Percentiles rank a stretch among this genome's conserved stretches.
phyloP scores from a whole-genome alignment of 306 rosid species.

The Ormosia emarginata region DNA sequence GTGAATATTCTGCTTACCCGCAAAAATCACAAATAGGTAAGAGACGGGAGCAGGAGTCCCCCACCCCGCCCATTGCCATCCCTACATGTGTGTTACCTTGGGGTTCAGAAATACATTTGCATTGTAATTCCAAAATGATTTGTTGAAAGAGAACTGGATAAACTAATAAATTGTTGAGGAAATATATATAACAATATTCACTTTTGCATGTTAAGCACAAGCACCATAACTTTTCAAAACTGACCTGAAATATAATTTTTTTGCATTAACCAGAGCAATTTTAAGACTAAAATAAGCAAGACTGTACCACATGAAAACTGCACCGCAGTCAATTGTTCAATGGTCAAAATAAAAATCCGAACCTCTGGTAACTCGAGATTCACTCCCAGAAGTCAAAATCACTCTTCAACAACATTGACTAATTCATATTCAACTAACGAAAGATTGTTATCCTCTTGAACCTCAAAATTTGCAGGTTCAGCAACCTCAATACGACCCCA shows the following conservation, averaged over 20 bases:
- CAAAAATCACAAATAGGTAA: too few species aligned
- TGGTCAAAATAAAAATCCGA: conserved; percentile 34
- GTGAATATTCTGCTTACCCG: too few species aligned
- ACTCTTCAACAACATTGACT: conserved; percentile 70
- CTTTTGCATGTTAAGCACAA: conserved; percentile 1
- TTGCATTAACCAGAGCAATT: conserved; percentile 18
- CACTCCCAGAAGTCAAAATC: conserved; percentile 29
- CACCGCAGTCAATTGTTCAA: conserved; percentile 34
- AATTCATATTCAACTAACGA: conserved; percentile 83
- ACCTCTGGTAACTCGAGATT: conserved; percentile 28
- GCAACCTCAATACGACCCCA: conserved; percentile 84
- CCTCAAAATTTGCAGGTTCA: conserved; percentile 66
- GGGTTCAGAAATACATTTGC: neutral
- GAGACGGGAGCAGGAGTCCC: too few species aligned
- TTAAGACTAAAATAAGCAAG: conserved; percentile 29
- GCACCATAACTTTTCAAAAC: conserved; percentile 3
- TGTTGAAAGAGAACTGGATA: neutral
- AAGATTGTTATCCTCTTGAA: conserved; percentile 81
- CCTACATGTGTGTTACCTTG: too few species aligned
- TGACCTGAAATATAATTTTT: conserved; percentile 13
- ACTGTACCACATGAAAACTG: conserved; percentile 43
- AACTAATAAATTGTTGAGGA: neutral
- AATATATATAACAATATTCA: neutral
- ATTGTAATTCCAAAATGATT: neutral
- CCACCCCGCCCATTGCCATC: too few species aligned